A percentile compares a stretch with the other conserved stretches of the same genome.
Conservation (phyloP, 2,329 filamentous ascomycete genomes). For the Penicillium rolfsii region DNA sequence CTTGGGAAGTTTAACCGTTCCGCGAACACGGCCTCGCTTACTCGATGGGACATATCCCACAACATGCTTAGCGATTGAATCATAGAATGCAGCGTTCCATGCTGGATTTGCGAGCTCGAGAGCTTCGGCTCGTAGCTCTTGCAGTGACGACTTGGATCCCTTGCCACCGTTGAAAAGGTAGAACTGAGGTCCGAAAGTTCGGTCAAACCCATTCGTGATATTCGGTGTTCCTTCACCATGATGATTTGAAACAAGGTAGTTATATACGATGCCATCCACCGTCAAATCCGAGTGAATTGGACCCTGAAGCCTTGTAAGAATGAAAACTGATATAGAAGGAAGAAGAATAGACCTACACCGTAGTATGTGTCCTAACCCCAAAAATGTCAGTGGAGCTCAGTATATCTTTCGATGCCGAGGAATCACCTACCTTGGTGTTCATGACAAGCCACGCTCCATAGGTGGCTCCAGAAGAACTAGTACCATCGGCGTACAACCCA, state of each 20-base stretch:
- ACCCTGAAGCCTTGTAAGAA: slow-evolving; percentile 41
- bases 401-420: no score
- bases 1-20: slow-evolving; percentile 56
- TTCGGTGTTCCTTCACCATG: slow-evolving; percentile 66
- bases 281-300: slow-evolving; percentile 65
- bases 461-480: slow-evolving; percentile 53
- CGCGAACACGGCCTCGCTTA: slow-evolving; percentile 56
- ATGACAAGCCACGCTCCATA: slow-evolving; percentile 67
- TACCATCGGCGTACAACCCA: slow-evolving; percentile 58
- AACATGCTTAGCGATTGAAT: slow-evolving; percentile 63
- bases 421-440: slow-evolving; percentile 59
- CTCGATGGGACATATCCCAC: slow-evolving; percentile 61
- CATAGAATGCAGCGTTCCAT: slow-evolving; percentile 66
- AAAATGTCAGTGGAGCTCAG: not conserved
- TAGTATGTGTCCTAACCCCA: slow-evolving; percentile 34
- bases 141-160: slow-evolving; percentile 49
- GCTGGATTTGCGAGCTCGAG: slow-evolving; percentile 53
- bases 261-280: slow-evolving; percentile 68
- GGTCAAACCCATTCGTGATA: slow-evolving; percentile 66
- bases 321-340: not conserved
- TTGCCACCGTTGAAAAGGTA: slow-evolving; percentile 65
- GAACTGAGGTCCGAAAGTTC: slow-evolving; percentile 67
- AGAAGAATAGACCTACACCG: slow-evolving; percentile 23
- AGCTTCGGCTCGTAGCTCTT: slow-evolving; percentile 59
- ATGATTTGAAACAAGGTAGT: slow-evolving; percentile 67